These are phyloP conservation scores for Trypanosoma congolense DNA, from an alignment of 208 protist species.

Conservation along the genomic window DNA sequence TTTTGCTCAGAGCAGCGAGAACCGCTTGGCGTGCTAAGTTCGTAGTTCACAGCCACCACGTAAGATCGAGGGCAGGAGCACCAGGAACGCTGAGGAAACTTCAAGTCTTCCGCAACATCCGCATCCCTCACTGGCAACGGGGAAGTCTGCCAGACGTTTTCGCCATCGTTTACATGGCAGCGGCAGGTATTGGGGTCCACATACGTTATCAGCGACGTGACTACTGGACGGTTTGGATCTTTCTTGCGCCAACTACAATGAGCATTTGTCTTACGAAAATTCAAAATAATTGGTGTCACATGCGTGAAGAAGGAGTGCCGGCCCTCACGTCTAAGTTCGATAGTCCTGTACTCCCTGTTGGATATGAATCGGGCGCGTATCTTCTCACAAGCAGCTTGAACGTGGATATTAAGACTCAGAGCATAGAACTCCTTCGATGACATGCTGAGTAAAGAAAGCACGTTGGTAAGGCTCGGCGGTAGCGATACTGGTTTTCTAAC, in stretches of 20 bases:
- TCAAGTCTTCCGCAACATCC: not conserved
- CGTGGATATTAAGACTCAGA: slow-evolving; percentile 36
- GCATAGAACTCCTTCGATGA: slow-evolving; percentile 41
- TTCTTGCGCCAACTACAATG: slow-evolving; percentile 87
- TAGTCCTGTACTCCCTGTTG: slow-evolving; percentile 55
- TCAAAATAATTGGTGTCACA: slow-evolving; percentile 40
- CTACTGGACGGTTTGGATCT: slow-evolving; percentile 67
- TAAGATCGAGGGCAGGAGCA: slow-evolving; percentile 60
- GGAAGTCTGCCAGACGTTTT: not conserved
- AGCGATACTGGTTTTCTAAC: slow-evolving; percentile 32
- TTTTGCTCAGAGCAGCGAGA: slow-evolving; percentile 90
- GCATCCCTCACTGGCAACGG: not conserved
- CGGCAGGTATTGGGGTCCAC: slow-evolving; percentile 59
- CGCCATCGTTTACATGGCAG: slow-evolving; percentile 22
- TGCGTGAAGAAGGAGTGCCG: slow-evolving; percentile 45
- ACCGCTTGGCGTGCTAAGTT: slow-evolving; percentile 86
- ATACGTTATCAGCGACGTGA: slow-evolving; percentile 86
- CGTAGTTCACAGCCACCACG: slow-evolving; percentile 85
- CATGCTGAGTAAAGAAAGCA: slow-evolving; percentile 51
- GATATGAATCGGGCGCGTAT: slow-evolving; percentile 58
- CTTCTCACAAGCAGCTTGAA: slow-evolving; percentile 64
- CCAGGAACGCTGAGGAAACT: slow-evolving; percentile 45
- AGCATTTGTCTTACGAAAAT: slow-evolving; percentile 38
- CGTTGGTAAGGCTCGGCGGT: slow-evolving; percentile 31
- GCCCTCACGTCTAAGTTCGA: slow-evolving; percentile 52